A percentile compares a stretch with the other conserved stretches of the same genome.
phyloP scores from a whole-genome alignment of 805 yeast genomes.

The Ogataea nakhonphanomensis region DNA sequence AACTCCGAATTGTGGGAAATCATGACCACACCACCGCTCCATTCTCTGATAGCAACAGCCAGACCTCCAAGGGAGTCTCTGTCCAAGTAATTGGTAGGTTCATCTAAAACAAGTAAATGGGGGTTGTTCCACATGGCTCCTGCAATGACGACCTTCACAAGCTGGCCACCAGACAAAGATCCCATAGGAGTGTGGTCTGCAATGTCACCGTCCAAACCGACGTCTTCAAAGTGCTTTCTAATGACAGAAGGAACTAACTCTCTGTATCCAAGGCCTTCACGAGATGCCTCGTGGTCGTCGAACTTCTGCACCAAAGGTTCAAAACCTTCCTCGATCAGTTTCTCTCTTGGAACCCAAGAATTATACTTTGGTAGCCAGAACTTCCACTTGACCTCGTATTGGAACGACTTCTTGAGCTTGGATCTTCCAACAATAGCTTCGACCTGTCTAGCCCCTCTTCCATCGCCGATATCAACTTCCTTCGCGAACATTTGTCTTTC shows the following conservation, averaged over 20 bases:
- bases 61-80: slow-evolving; percentile 97
- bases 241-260: slow-evolving; percentile 88
- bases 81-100: slow-evolving; percentile 97
- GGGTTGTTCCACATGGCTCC: slow-evolving; percentile 99
- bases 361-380: slow-evolving; percentile 89
- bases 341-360: slow-evolving; percentile 88
- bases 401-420: slow-evolving; percentile 93
- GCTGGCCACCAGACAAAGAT: slow-evolving; percentile 95
- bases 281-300: slow-evolving; percentile 98
- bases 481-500: slow-evolving; percentile 76
- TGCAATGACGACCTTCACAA: slow-evolving; percentile 96
- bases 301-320: slow-evolving; percentile 86
- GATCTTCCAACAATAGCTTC: slow-evolving; percentile 98
- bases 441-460: slow-evolving; percentile 76
- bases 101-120: slow-evolving; percentile 91
- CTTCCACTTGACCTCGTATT: slow-evolving; percentile 94
- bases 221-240: slow-evolving; percentile 94
- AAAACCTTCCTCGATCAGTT: slow-evolving; percentile 77
- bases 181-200: slow-evolving; percentile 98
- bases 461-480: slow-evolving; percentile 78
- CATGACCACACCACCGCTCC: slow-evolving; percentile 98
- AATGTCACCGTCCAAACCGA: slow-evolving; percentile 95
- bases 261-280: slow-evolving; percentile 98
- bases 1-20: slow-evolving; percentile 97
- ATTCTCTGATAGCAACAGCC: slow-evolving; percentile 95